Percentiles rank a stretch among this genome's conserved stretches.
Conservation (phyloP, 768 basidiomycete genomes). For the Epithele typhae region DNA sequence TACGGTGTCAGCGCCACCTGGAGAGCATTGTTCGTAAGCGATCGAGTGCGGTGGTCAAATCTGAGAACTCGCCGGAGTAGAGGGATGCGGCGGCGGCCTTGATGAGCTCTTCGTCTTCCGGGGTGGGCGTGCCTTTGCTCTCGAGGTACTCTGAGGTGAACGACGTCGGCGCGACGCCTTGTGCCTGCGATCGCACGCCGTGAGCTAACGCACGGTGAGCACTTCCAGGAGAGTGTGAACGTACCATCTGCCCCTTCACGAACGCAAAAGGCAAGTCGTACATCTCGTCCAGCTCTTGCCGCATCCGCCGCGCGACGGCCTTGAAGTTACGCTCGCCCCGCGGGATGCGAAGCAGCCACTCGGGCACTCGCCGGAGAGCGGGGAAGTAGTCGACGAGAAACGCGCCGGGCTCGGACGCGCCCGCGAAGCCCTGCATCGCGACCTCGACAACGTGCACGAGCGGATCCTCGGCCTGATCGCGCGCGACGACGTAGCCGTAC, state of each 20-base stretch:
- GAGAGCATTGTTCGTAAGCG: constrained; percentile 3
- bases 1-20: constrained; percentile 23
- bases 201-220: constrained; percentile 15
- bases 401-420: constrained; percentile 29
- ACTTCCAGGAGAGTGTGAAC: not conserved
- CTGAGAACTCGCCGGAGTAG: constrained; percentile 23
- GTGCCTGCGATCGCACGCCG: constrained; percentile 22
- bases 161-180: constrained; percentile 16
- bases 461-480: constrained; percentile 19
- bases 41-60: constrained; percentile 6
- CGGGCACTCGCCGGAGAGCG: constrained; percentile 29
- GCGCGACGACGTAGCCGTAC: constrained; percentile 24
- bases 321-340: constrained; percentile 14
- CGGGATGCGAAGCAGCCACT: constrained; percentile 28
- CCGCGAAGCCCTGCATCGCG: constrained; percentile 23
- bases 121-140: constrained; percentile 25
- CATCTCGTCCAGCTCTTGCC: constrained; percentile 15
- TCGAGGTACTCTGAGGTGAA: constrained; percentile 17
- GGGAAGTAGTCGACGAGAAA: constrained; percentile 32
- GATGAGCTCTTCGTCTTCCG: constrained; percentile 18
- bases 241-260: constrained; percentile 30
- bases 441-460: constrained; percentile 24
- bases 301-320: constrained; percentile 11
- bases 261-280: constrained; percentile 27
- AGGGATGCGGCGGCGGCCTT: constrained; percentile 17